These are phyloP conservation scores for Solanum chacoense DNA, from an alignment of 305 asterid genomes.

Conservation along the genomic window DNA sequence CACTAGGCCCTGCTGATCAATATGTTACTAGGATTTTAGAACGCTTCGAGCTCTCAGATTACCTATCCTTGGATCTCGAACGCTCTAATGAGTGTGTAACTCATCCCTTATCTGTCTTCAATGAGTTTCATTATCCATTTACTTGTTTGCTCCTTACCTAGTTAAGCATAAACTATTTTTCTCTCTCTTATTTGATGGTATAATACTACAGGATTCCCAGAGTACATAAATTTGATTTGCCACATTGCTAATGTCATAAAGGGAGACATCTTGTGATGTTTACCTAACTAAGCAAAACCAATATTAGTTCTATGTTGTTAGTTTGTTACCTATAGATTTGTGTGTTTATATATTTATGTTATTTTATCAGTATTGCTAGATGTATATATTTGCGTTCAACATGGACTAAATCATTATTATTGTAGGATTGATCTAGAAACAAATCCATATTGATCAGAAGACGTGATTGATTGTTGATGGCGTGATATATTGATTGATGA, in stretches of 20 bases:
- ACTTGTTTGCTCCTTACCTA: background rate
- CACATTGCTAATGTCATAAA: background rate
- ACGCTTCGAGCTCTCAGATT: conserved; percentile 84
- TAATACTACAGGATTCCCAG: background rate
- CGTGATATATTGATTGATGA: background rate
- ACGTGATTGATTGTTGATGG: background rate
- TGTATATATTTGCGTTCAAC: background rate
- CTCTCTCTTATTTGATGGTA: background rate
- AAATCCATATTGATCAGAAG: background rate
- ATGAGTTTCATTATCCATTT: background rate
- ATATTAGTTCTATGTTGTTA: background rate
- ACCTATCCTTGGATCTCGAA: conserved; percentile 63
- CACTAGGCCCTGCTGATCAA: conserved; percentile 89
- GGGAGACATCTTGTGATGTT: background rate
- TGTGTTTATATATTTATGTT: background rate
- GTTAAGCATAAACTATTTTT: background rate
- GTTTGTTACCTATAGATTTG: background rate
- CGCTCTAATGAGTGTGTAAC: conserved; percentile 83
- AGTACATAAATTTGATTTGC: background rate
- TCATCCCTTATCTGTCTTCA: conserved; percentile 17
- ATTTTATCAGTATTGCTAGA: background rate
- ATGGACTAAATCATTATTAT: background rate
- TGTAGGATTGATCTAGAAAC: background rate
- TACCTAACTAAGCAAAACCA: background rate
- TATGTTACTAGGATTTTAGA: conserved; percentile 71